Evolutionary conservation across 179 eudicot species (phyloP), one percentile per base, ranked within the genome.

Genomic region (Beta macrorhiza): DNA sequence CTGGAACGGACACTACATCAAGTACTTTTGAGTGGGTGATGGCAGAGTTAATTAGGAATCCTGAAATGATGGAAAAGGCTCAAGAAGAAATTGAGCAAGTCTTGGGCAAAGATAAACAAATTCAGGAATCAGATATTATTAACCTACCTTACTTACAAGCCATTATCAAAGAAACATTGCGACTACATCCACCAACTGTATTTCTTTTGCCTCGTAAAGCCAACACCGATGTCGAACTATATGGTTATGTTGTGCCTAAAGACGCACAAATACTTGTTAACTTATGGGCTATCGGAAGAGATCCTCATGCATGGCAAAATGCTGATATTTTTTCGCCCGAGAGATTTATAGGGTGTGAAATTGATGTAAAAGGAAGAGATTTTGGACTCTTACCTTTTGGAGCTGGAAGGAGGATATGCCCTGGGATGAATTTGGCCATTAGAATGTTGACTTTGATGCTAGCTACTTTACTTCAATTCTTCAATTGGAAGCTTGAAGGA

Each of bases 11-110:
- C 55, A 84, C 87, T 5, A 78, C 81, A 2, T 80, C 87, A 0
- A 84, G 87, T 47, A 84, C 87, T 12, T 76, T 84, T 52, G 84
- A 84, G 8, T 84, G 87, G 87, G 82, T 75, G 9, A 84, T 84
- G 87, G 55, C 84, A 8, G 84, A 84, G 61, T 49, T 84, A 10
- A 29, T 81, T 0, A 74, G 67, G 29, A 81, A 81, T 22, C 84
- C 82, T 1, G 19, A 64, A 0, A 78, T 78, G 20, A 84, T 84
- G 87, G 10, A 5, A 11, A 81, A 68, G 67, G 87, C 84, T 14
- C 87, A 78, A 81, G 16, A 29, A 9, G 87, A 84, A 69, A 84
- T 84, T 11, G 22, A 84, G 19, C 67, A 61, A 52, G 59, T 72
- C n/a, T 74, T 84, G 0, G 82, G 78, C 2, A 81, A 81, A 22